Percentiles rank a stretch among this genome's conserved stretches.
Evolutionary conservation across 2,329 filamentous ascomycete species (phyloP).

Genomic region (Verticillium longisporum): DNA sequence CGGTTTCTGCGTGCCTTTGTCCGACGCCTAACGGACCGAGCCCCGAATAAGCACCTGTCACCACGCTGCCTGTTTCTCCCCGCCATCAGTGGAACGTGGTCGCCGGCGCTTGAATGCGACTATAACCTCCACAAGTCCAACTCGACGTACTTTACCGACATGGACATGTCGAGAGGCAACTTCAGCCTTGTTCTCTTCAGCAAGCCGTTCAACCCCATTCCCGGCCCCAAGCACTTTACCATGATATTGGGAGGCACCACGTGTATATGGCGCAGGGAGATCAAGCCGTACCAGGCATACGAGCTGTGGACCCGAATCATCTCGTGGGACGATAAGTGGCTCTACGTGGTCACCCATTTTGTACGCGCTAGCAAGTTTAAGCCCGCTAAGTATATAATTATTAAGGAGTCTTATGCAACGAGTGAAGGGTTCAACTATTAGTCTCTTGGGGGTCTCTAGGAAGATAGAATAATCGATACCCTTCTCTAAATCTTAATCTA

Average conservation of each 20-base stretch:
- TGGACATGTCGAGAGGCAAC: conserved; percentile 77
- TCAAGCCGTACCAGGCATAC: conserved; percentile 8
- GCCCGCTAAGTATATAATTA: conserved; percentile 47
- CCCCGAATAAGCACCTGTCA: conserved; percentile 15
- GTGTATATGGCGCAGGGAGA: conserved; percentile 6
- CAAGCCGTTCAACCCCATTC: conserved; percentile 14
- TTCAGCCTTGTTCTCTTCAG: conserved; percentile 63
- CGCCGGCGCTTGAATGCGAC: conserved; percentile 71
- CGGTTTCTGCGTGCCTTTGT: conserved; percentile 27
- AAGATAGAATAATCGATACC: too few species aligned
- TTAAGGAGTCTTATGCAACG: too few species aligned
- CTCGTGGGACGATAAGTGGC: conserved; percentile 73
- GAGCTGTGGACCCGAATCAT: conserved; percentile 8
- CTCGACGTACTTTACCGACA: conserved; percentile 81
- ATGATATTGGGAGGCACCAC: conserved; percentile 35
- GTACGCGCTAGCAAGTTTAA: conserved; percentile 52
- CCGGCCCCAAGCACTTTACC: conserved; percentile 45
- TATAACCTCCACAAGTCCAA: conserved; percentile 82
- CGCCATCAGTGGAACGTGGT: conserved; percentile 53
- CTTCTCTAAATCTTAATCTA: too few species aligned
- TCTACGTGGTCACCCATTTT: conserved; percentile 70
- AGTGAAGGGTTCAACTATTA: too few species aligned
- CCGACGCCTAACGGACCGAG: conserved; percentile 17
- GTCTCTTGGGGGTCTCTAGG: too few species aligned
- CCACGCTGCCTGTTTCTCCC: conserved; percentile 27